Conservation (phyloP, 2,329 filamentous ascomycete species). For the Calonectria pseudoturangicola region DNA sequence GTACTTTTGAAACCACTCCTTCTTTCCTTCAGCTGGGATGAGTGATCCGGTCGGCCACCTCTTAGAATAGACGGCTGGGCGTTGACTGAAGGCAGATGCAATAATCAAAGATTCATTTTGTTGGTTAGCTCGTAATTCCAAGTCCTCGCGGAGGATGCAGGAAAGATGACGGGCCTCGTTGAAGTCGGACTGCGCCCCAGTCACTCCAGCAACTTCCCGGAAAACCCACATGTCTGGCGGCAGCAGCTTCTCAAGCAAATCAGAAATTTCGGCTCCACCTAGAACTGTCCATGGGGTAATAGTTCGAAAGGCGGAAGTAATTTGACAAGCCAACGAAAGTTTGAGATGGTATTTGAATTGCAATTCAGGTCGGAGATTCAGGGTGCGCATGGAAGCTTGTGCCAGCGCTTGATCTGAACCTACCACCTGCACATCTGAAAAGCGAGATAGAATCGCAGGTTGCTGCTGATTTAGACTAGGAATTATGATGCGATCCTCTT, state of each 20-base stretch:
- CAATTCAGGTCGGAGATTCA: neutral
- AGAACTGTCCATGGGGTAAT: neutral
- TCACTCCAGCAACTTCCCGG: neutral
- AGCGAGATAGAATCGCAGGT: neutral
- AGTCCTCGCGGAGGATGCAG: neutral
- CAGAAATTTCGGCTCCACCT: neutral
- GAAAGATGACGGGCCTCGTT: neutral
- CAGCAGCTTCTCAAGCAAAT: neutral
- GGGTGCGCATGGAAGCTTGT: constrained; percentile 3
- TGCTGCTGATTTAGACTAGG: neutral
- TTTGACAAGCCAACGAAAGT: neutral
- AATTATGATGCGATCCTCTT: neutral
- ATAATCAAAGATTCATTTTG: neutral
- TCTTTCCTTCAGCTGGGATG: neutral
- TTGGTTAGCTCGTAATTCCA: neutral
- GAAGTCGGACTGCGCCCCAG: neutral
- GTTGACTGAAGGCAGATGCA: neutral
- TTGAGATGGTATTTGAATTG: neutral
- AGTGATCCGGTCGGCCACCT: neutral
- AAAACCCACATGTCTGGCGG: neutral
- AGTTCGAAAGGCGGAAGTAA: neutral
- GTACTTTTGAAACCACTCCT: neutral
- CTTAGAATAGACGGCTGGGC: neutral
- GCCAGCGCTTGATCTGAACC: neutral
- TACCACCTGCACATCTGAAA: neutral